These are phyloP conservation scores for Reticulascus tulasneorum DNA, from an alignment of 2,329 filamentous ascomycete species.

Conservation along the genomic window DNA sequence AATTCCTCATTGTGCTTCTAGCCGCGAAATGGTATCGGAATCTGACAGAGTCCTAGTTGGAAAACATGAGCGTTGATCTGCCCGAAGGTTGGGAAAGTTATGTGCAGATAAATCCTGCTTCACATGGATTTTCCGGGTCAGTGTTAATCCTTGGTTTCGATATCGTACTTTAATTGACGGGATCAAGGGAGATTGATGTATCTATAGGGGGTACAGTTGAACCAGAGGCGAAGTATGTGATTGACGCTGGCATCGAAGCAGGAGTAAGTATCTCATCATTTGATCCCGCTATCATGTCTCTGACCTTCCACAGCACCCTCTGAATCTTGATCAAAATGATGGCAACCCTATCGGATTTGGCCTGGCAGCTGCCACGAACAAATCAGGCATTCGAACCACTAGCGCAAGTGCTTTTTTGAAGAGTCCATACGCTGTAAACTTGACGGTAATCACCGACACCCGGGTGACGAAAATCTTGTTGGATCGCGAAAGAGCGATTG, in stretches of 20 bases:
- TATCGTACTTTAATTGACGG: too few relatives aligned
- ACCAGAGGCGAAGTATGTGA: conserved; percentile 5
- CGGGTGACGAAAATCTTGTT: conserved; percentile 82
- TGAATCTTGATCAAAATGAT: conserved; percentile 5
- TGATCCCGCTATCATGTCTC: fast-evolving
- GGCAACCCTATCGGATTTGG: conserved; percentile 5
- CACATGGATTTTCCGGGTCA: conserved; percentile 5
- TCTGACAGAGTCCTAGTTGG: not conserved
- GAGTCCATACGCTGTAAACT: conserved; percentile 46
- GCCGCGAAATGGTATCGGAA: too few relatives aligned
- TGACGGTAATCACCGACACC: conserved; percentile 81
- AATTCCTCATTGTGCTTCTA: too few relatives aligned
- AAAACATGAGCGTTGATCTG: conserved; percentile 2
- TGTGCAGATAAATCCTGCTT: not conserved
- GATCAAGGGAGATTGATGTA: conserved; percentile 4
- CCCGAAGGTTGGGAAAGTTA: conserved; percentile 4
- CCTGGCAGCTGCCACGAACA: conserved; percentile 1
- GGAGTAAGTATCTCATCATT: too few relatives aligned
- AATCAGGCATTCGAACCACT: conserved; percentile 3
- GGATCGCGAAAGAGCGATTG: conserved; percentile 61
- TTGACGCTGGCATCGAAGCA: conserved; percentile 4
- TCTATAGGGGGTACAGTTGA: conserved; percentile 5
- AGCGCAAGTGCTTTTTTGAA: conserved; percentile 6
- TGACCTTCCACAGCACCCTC: conserved; percentile 1
- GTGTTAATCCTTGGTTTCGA: too few relatives aligned